Conservation (phyloP, 768 basidiomycete genomes). For the Amanita pseudoporphyria region DNA sequence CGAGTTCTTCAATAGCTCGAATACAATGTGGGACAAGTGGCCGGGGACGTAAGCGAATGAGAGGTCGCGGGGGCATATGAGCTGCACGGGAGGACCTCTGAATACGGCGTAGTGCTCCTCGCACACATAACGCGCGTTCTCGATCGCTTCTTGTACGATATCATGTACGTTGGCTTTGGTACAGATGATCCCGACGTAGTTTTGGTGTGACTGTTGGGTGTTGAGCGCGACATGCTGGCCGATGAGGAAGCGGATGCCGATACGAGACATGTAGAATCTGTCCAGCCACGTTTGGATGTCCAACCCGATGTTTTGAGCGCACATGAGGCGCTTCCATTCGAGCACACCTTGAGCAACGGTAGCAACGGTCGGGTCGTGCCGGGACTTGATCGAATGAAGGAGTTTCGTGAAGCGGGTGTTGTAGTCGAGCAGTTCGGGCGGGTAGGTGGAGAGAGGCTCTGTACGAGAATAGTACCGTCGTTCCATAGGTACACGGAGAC, state of each 20-base stretch:
- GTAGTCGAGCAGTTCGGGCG: conserved; percentile 90
- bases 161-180: conserved; percentile 93
- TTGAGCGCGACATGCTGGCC: conserved; percentile 97
- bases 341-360: conserved; percentile 94
- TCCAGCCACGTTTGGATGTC: conserved; percentile 96
- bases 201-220: conserved; percentile 77
- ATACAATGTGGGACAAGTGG: conserved; percentile 92
- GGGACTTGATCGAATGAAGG: conserved; percentile 81
- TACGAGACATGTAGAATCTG: conserved; percentile 93
- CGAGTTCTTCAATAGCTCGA: conserved; percentile 97
- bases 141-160: conserved; percentile 96
- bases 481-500: conserved; percentile 76
- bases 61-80: conserved; percentile 84
- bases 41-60: conserved; percentile 94
- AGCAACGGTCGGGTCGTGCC: conserved; percentile 97
- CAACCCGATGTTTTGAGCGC: conserved; percentile 61
- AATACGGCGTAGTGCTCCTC: conserved; percentile 97
- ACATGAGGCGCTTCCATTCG: conserved; percentile 83
- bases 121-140: conserved; percentile 91
- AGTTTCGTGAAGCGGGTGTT: conserved; percentile 85
- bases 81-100: conserved; percentile 91
- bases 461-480: conserved; percentile 87
- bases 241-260: conserved; percentile 93
- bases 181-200: conserved; percentile 97
- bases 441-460: conserved; percentile 53